Base-by-base conservation (phyloP, 768 basidiomycete species). In the Serendipita vermifera region DNA sequence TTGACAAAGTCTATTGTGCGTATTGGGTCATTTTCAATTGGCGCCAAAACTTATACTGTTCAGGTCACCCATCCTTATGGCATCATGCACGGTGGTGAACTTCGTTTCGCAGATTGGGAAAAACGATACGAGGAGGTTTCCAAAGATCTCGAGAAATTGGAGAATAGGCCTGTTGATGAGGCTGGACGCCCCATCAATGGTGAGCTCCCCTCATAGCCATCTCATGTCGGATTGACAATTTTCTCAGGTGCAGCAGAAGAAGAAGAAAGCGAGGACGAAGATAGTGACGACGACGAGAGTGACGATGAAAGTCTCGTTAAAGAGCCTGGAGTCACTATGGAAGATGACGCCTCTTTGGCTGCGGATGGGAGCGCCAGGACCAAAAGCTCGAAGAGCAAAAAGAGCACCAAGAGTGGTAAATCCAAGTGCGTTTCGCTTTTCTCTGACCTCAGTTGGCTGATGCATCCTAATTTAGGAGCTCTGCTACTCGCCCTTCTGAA, bases 51-150 rank as follows among this genome's bases (percentile, higher is more conserved):
- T 31, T 17, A n/a, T 5, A 7, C 9, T n/a, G 17, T 20, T 4
- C 22, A 51, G 46, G 27, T 51, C n/a, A 97, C 93, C 0, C 93
- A 99, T 69, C 93, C 93, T 3, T 98, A 87, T 67, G 85, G 83
- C 0, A 62, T 80, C 14, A 76, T 85, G 70, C 82, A 93, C 63
- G 94, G 92, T 0, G 94, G 92, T 1, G 75, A 77, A 40, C 70
- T 99, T 53, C 79, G 81, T 54, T 69, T 82, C 6, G 73, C 74
- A 1, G 77, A 83, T 60, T 97, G 86, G 81, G 78, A 88, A 62
- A 73, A 73, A 24, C 73, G 85, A 36, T 92, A 91, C 64, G 71
- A 77, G 15, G 72, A 71, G 13, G 75, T 85, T 15, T 73, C 72
- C 38, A 72, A 70, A 33, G 78, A 93, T 64, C 68, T 97, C 61